Base-by-base conservation (phyloP, 305 asterid genomes). In the Fraxinus nigra region DNA sequence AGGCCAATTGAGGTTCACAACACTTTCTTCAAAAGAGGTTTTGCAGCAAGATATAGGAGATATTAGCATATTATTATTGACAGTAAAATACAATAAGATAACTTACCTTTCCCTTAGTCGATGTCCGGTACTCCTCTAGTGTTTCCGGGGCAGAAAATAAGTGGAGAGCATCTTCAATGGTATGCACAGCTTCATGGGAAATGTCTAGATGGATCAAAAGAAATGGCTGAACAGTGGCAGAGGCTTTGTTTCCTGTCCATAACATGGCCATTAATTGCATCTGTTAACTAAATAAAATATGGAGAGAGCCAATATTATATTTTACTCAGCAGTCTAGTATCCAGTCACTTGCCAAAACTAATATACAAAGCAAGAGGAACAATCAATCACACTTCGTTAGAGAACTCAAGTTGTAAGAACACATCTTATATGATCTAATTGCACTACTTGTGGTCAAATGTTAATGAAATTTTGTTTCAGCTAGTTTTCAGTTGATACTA, bases 141-240 rank as follows among this genome's bases (percentile, higher is more conserved):
- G 91, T 89, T 88, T 95, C 98, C 3, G 95, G 92, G 59, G 95
- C 94, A 65, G 95, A 91, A 85, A 89, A 91, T 72, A 89, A 82
- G 79, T 74, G 91, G 78, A 93, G 93, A 85, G 97, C 98, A 75
- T 93, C 97, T 87, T 92, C 97, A 78, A 95, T 85, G 35, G 91
- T 91, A 79, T 73, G 91, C 88, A 91, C 93, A 81, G 86, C 83
- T 82, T 91, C 97, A 65, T 86, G 91, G 54, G 97, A 89, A 81
- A 95, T 95, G 83, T 95, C 97, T 26, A 95, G 93, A 89, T 95
- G 98, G 83, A 95, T 97, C 85, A 95, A 77, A 79, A 91, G 86
- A 86, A 92, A 94, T 76, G 99, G 99, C 83, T 95, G 91, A 73
- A 92, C 89, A 34, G 96, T 95, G 67, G 93, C 97, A 63, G 99